A percentile compares a stretch with the other conserved stretches of the same genome.
These are phyloP conservation scores for Candida xiaguanensis DNA, from an alignment of 805 yeast species.

Conservation along the genomic window DNA sequence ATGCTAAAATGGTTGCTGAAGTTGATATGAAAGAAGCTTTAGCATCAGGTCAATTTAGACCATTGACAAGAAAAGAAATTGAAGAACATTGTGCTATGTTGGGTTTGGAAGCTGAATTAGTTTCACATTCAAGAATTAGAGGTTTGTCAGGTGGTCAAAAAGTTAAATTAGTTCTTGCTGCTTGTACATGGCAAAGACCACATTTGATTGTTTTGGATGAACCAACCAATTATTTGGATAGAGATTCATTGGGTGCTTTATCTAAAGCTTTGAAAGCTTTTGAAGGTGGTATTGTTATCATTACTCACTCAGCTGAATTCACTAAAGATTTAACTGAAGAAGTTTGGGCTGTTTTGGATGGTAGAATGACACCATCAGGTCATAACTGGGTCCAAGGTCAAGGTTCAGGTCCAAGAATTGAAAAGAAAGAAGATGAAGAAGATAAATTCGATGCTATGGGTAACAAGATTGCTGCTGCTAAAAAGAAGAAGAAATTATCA, in stretches of 20 bases:
- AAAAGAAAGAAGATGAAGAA: slow-evolving; percentile 95
- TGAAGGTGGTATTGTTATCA: slow-evolving; percentile 99
- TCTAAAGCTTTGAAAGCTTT: slow-evolving; percentile 98
- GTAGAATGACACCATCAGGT: slow-evolving; percentile 99
- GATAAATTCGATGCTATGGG: slow-evolving; percentile 99
- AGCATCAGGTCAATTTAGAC: slow-evolving; percentile 99
- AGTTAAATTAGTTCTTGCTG: slow-evolving; percentile 99
- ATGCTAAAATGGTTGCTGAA: slow-evolving; percentile 99
- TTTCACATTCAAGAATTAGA: slow-evolving; percentile 99
- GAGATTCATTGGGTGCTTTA: slow-evolving; percentile 99
- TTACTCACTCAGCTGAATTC: slow-evolving; percentile 99
- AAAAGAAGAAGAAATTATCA: slow-evolving; percentile 96
- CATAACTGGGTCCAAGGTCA: slow-evolving; percentile 99
- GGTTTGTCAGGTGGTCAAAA: slow-evolving; percentile 99
- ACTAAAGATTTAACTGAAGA: slow-evolving; percentile 99
- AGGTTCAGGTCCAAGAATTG: slow-evolving; percentile 99
- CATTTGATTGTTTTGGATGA: slow-evolving; percentile 98
- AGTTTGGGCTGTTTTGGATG: slow-evolving; percentile 99
- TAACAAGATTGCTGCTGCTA: slow-evolving; percentile 95
- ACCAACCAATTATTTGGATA: slow-evolving; percentile 98
- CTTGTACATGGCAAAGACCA: slow-evolving; percentile 99
- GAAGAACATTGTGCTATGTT: slow-evolving; percentile 98
- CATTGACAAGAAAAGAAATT: slow-evolving; percentile 99
- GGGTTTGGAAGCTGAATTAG: slow-evolving; percentile 98
- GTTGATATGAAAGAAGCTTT: slow-evolving; percentile 99